These are phyloP conservation scores for Alternaria rosae DNA, from an alignment of 2,329 filamentous ascomycete genomes.

Conservation along the genomic window DNA sequence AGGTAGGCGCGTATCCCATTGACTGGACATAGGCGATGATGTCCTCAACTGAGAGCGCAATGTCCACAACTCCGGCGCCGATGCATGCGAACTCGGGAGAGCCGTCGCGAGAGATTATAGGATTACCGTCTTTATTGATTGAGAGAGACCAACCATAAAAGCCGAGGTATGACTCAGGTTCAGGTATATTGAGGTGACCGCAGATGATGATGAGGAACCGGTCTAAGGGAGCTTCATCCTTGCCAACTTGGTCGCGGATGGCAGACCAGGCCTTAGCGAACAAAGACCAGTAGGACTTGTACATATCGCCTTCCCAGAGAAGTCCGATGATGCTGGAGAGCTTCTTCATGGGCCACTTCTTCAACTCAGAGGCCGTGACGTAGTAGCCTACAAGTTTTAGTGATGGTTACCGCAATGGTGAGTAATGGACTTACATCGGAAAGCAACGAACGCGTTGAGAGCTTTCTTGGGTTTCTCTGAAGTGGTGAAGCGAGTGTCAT, in stretches of 20 bases:
- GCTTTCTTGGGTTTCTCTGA: conserved; percentile 34
- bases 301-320: conserved; percentile 61
- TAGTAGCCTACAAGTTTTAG: conserved; percentile 52
- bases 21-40: conserved; percentile 38
- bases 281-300: conserved; percentile 61
- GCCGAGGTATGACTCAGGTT: conserved; percentile 56
- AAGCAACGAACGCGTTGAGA: conserved; percentile 49
- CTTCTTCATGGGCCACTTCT: conserved; percentile 59
- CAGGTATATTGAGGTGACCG: conserved; percentile 57
- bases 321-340: conserved; percentile 59
- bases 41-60: conserved; percentile 45
- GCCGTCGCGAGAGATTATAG: conserved; percentile 20
- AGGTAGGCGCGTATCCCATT: conserved; percentile 33
- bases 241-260: conserved; percentile 60
- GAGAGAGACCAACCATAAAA: conserved; percentile 57
- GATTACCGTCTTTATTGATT: conserved; percentile 37
- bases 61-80: conserved; percentile 27
- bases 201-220: conserved; percentile 57
- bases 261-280: conserved; percentile 64
- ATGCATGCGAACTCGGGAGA: conserved; percentile 19
- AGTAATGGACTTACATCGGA: conserved; percentile 37
- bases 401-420: conserved; percentile 4
- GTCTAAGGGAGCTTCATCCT: conserved; percentile 56
- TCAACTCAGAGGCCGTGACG: conserved; percentile 53
- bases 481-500: neutral